A percentile compares a stretch with the other conserved stretches of the same genome.
These are phyloP conservation scores for Telopea speciosissima DNA, from an alignment of 177 flowering plant genomes.

Conservation along the genomic window DNA sequence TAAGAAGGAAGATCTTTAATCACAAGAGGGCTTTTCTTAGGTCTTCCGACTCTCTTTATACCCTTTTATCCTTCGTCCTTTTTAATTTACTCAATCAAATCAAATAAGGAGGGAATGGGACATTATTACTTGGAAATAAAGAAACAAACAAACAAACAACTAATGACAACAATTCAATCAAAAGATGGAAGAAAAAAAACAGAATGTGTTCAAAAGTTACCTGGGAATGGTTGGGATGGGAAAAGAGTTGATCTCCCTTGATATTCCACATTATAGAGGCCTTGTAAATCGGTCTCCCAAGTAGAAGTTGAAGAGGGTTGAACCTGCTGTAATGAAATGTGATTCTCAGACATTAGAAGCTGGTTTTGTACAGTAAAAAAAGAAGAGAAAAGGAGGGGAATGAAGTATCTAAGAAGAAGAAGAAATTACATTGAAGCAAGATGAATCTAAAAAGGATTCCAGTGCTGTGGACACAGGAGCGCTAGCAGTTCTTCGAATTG, in stretches of 20 bases:
- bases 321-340: conserved; percentile 38
- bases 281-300: conserved; percentile 72
- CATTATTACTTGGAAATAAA: too few relatives aligned
- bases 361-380: neutral
- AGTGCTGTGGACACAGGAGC: conserved; percentile 47
- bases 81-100: too few relatives aligned
- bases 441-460: conserved; percentile 46
- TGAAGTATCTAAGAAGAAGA: neutral
- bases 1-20: too few relatives aligned
- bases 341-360: conserved; percentile 1
- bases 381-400: neutral
- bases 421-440: conserved; percentile 53
- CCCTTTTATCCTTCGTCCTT: too few relatives aligned
- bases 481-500: conserved; percentile 47
- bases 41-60: too few relatives aligned
- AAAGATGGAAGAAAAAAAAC: too few relatives aligned
- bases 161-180: too few relatives aligned
- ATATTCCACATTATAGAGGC: conserved; percentile 42
- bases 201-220: conserved; percentile 19
- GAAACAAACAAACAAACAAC: neutral
- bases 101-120: too few relatives aligned
- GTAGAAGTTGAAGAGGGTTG: conserved; percentile 30
- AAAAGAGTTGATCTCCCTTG: conserved; percentile 49
- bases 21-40: too few relatives aligned
- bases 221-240: conserved; percentile 54